These are phyloP conservation scores for Fusarium euwallaceae DNA, from an alignment of 2,329 filamentous ascomycete genomes.

Conservation along the genomic window DNA sequence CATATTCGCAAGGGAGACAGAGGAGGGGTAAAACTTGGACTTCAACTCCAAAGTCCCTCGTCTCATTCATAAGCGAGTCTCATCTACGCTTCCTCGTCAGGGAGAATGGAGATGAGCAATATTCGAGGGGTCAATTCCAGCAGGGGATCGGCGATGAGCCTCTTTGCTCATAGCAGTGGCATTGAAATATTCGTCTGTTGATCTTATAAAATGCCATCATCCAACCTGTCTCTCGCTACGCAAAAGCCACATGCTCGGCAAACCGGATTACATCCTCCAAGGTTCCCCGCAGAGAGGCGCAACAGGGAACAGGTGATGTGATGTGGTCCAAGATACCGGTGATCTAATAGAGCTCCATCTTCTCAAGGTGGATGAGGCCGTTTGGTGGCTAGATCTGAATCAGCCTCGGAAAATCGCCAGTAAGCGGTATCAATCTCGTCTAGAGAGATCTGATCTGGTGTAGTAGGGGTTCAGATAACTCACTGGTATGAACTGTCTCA, in stretches of 20 bases:
- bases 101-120: slow-evolving; percentile 37
- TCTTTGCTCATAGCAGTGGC: not conserved
- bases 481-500: slow-evolving; percentile 91
- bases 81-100: slow-evolving; percentile 26
- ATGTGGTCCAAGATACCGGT: slow-evolving; percentile 18
- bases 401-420: slow-evolving; percentile 31
- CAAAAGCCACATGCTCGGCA: slow-evolving; percentile 36
- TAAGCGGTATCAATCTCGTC: slow-evolving; percentile 11
- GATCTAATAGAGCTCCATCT: slow-evolving; percentile 57
- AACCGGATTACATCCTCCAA: slow-evolving; percentile 8
- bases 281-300: slow-evolving; percentile 30
- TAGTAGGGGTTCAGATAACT: slow-evolving; percentile 55
- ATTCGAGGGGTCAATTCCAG: slow-evolving; percentile 23
- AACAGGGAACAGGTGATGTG: slow-evolving; percentile 25
- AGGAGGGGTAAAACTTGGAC: slow-evolving; percentile 26
- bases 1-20: slow-evolving; percentile 24
- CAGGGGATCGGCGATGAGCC: slow-evolving; percentile 7
- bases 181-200: slow-evolving; percentile 22
- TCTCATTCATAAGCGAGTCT: slow-evolving; percentile 23
- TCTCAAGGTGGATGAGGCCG: slow-evolving; percentile 73
- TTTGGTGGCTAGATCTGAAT: slow-evolving; percentile 67
- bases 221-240: slow-evolving; percentile 14
- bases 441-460: slow-evolving; percentile 20
- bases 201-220: slow-evolving; percentile 34
- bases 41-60: slow-evolving; percentile 18